A percentile compares a stretch with the other conserved stretches of the same genome.
These are phyloP conservation scores for Simmondsia chinensis DNA, from an alignment of 148 eudicot species.

Conservation along the genomic window DNA sequence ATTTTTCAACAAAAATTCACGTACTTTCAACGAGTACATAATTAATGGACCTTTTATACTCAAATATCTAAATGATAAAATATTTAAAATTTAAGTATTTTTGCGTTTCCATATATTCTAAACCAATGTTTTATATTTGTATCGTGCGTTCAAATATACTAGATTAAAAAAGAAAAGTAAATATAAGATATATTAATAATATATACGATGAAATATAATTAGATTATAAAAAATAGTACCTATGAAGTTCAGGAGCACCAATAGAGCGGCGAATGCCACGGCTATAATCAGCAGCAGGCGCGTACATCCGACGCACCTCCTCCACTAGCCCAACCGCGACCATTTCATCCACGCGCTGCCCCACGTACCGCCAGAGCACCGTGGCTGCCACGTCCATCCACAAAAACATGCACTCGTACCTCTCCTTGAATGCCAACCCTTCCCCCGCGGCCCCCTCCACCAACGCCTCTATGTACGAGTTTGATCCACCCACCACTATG, in stretches of 20 bases:
- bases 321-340: constrained; percentile 16
- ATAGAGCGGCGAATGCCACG: constrained; percentile 20
- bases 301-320: constrained; percentile 15
- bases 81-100: too few species aligned
- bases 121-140: too few species aligned
- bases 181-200: too few species aligned
- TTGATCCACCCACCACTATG: constrained; percentile 28
- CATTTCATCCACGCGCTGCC: constrained; percentile 24
- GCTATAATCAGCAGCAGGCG: constrained; percentile 9
- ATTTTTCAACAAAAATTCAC: too few species aligned
- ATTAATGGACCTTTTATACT: too few species aligned
- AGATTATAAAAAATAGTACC: too few species aligned
- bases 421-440: constrained; percentile 2
- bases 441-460: constrained; percentile 9
- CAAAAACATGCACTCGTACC: constrained; percentile 12
- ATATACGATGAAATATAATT: too few species aligned
- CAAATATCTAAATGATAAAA: too few species aligned
- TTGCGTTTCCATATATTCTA: too few species aligned
- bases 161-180: too few species aligned
- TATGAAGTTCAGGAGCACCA: constrained; percentile 19
- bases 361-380: constrained; percentile 4
- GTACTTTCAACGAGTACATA: too few species aligned
- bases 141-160: too few species aligned
- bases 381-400: constrained; percentile 16
- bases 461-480: constrained; percentile 19